Evolutionary conservation across 2,329 filamentous ascomycete genomes (phyloP).

Genomic region (Septoria petroselini): DNA sequence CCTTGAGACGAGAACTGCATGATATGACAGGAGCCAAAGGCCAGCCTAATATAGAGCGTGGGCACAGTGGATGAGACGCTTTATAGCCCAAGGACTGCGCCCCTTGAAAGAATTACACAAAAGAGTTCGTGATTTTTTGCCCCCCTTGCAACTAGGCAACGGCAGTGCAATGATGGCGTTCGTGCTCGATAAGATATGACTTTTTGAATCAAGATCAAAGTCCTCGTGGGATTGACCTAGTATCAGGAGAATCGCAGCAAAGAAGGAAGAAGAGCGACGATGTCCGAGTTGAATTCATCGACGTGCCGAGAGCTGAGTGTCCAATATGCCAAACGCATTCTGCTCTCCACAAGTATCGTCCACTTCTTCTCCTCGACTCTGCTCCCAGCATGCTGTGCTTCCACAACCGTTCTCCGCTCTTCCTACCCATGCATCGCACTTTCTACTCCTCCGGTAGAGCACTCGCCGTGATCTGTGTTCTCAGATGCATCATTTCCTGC

Average conservation of each 20-base stretch:
- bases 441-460: background rate
- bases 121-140: too few relatives aligned
- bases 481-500: background rate
- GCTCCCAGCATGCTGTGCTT: background rate
- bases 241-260: too few relatives aligned
- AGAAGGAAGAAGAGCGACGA: too few relatives aligned
- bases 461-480: background rate
- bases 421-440: background rate
- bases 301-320: conserved; percentile 1
- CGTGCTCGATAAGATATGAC: too few relatives aligned
- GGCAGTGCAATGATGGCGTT: too few relatives aligned
- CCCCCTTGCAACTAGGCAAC: too few relatives aligned
- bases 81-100: too few relatives aligned
- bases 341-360: background rate
- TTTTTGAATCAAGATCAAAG: too few relatives aligned
- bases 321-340: background rate
- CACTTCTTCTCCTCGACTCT: background rate
- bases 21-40: background rate
- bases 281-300: background rate
- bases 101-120: too few relatives aligned
- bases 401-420: background rate
- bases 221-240: too few relatives aligned
- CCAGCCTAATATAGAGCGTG: too few relatives aligned
- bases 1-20: background rate
- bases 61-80: too few relatives aligned